Conservation (phyloP, 805 yeast genomes). For the Ascoidea asiatica region DNA sequence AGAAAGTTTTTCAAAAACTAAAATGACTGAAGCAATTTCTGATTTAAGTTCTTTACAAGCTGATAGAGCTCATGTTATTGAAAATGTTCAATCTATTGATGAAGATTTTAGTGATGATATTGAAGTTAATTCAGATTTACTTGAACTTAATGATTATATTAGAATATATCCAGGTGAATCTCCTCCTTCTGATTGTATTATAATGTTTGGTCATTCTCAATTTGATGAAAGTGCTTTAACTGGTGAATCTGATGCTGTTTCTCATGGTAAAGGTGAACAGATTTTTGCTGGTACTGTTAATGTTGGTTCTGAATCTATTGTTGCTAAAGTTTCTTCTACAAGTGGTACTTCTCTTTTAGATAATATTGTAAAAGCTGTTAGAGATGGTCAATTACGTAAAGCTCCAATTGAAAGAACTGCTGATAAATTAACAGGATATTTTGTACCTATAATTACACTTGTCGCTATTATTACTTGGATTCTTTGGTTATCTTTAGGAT, state of each 20-base stretch:
- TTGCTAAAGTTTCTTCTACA: conserved; percentile 41
- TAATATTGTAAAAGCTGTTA: conserved; percentile 54
- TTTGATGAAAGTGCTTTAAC: conserved; percentile 53
- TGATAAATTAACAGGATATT: conserved; percentile 52
- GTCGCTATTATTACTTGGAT: conserved; percentile 55
- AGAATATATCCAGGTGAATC: conserved; percentile 41
- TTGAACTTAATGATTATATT: conserved; percentile 40
- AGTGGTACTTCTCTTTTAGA: conserved; percentile 57
- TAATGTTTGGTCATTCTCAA: conserved; percentile 30
- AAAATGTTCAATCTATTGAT: conserved; percentile 10
- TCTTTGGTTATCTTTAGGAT: conserved; percentile 51
- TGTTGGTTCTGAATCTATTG: conserved; percentile 37
- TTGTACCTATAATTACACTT: conserved; percentile 56
- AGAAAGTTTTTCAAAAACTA: conserved; percentile 52
- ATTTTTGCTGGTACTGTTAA: conserved; percentile 65
- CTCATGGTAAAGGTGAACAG: conserved; percentile 46
- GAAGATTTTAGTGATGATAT: conserved; percentile 16
- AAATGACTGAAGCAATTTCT: conserved; percentile 53
- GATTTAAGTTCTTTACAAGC: conserved; percentile 39
- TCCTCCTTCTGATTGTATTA: conserved; percentile 44
- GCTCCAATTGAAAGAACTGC: conserved; percentile 68
- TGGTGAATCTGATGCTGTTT: conserved; percentile 49
- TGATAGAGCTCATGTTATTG: conserved; percentile 30
- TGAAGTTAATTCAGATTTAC: conserved; percentile 24
- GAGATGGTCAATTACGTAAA: conserved; percentile 59